These are phyloP conservation scores for Penicillium brevicompactum DNA, from an alignment of 2,329 filamentous ascomycete genomes.

Conservation along the genomic window DNA sequence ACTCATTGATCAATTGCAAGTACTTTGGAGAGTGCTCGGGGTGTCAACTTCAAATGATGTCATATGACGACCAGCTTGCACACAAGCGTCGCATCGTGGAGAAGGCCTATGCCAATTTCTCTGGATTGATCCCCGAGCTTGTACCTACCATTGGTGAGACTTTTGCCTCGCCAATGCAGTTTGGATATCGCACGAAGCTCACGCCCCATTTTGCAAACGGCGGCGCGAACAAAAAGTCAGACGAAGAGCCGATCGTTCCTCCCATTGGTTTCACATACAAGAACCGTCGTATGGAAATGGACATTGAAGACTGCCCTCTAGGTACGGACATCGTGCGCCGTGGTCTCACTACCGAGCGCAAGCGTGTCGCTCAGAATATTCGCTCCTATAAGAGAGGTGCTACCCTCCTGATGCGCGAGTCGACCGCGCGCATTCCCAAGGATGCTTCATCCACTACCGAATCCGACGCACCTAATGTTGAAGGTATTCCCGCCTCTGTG, in stretches of 20 bases:
- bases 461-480: slow-evolving; percentile 21
- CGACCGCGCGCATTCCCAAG: slow-evolving; percentile 63
- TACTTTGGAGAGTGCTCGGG: slow-evolving; percentile 89
- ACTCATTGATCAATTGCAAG: slow-evolving; percentile 73
- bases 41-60: slow-evolving; percentile 97
- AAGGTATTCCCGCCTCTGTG: slow-evolving; percentile 30
- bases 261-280: slow-evolving; percentile 90
- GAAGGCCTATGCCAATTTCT: slow-evolving; percentile 91
- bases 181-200: slow-evolving; percentile 93
- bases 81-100: slow-evolving; percentile 86
- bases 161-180: slow-evolving; percentile 86
- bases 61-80: slow-evolving; percentile 79
- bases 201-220: slow-evolving; percentile 93
- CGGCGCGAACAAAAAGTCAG: slow-evolving; percentile 50
- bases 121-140: slow-evolving; percentile 72
- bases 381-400: slow-evolving; percentile 76
- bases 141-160: slow-evolving; percentile 80
- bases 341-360: slow-evolving; percentile 78
- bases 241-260: slow-evolving; percentile 67
- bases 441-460: slow-evolving; percentile 17
- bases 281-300: slow-evolving; percentile 75
- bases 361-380: slow-evolving; percentile 71
- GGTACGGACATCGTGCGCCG: slow-evolving; percentile 81
- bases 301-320: slow-evolving; percentile 97
- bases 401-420: slow-evolving; percentile 86